phyloP scores from a whole-genome alignment of 2,329 filamentous ascomycete genomes.

The Colletotrichum karsti region DNA sequence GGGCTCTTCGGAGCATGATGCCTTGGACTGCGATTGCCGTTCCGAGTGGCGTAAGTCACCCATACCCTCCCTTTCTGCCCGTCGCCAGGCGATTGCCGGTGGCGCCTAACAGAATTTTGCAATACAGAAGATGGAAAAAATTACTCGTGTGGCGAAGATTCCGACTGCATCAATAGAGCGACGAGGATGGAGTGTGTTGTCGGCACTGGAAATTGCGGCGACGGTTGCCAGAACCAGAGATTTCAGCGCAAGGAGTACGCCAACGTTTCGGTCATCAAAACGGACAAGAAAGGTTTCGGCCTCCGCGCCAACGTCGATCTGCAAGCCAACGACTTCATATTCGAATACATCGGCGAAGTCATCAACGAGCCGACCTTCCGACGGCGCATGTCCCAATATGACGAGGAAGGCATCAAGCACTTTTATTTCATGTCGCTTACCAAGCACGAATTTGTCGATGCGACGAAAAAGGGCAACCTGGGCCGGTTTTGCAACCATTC shows the following conservation, averaged over 20 bases:
- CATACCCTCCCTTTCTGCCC: slow-evolving; percentile 19
- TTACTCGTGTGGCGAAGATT: slow-evolving; percentile 91
- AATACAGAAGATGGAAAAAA: slow-evolving; percentile 70
- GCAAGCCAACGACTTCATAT: slow-evolving; percentile 89
- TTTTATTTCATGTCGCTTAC: slow-evolving; percentile 99
- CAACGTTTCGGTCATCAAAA: slow-evolving; percentile 93
- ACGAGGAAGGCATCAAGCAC: slow-evolving; percentile 96
- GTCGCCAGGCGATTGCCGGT: slow-evolving; percentile 27
- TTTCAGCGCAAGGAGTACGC: slow-evolving; percentile 93
- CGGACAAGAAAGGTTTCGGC: slow-evolving; percentile 96
- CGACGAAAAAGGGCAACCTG: slow-evolving; percentile 94
- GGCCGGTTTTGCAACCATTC: slow-evolving; percentile 99
- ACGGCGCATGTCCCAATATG: slow-evolving; percentile 90
- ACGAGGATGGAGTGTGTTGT: slow-evolving; percentile 96
- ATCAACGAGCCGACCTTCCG: slow-evolving; percentile 93
- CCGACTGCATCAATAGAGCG: slow-evolving; percentile 97
- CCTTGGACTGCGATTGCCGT: slow-evolving; percentile 92
- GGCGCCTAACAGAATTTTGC: slow-evolving; percentile 22
- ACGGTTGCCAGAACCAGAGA: slow-evolving; percentile 90
- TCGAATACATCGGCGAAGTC: slow-evolving; percentile 98
- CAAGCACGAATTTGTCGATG: slow-evolving; percentile 96
- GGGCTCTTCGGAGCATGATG: slow-evolving; percentile 88
- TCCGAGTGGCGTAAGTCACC: slow-evolving; percentile 89
- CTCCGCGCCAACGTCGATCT: slow-evolving; percentile 83
- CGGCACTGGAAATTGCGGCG: slow-evolving; percentile 83